Evolutionary conservation across 495 filamentous ascomycete genomes (phyloP).

Genomic region (Pyronema omphalodes): DNA sequence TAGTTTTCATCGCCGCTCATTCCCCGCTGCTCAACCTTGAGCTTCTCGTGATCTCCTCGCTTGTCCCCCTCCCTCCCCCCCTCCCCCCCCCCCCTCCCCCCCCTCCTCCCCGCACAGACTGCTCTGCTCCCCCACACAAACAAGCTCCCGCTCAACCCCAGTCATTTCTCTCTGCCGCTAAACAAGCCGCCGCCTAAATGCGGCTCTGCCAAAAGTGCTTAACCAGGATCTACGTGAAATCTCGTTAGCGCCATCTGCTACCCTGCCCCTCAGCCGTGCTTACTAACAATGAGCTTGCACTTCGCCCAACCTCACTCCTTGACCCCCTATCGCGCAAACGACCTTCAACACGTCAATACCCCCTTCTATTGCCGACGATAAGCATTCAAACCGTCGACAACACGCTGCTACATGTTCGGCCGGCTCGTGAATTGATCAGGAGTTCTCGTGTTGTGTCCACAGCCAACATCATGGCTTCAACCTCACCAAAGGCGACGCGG

Average conservation of each 20-base stretch:
- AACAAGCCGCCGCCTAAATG: too few relatives aligned
- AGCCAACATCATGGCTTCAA: conserved; percentile 1
- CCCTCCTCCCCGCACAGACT: too few relatives aligned
- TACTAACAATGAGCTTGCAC: not conserved
- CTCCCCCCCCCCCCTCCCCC: too few relatives aligned
- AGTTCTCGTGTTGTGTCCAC: not conserved
- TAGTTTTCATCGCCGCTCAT: too few relatives aligned
- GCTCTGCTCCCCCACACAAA: too few relatives aligned
- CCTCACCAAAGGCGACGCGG: conserved; percentile 3
- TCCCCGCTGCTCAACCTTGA: too few relatives aligned
- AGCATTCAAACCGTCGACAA: not conserved
- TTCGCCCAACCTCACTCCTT: conserved; percentile 2
- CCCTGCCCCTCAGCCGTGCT: conserved; percentile 3
- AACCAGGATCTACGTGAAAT: too few relatives aligned
- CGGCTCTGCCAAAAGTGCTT: too few relatives aligned
- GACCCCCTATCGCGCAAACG: conserved; percentile 1
- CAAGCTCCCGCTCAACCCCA: too few relatives aligned
- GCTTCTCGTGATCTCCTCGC: too few relatives aligned
- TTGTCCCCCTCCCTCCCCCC: too few relatives aligned
- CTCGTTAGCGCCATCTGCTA: conserved; percentile 4
- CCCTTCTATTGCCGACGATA: not conserved
- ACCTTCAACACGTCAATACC: not conserved
- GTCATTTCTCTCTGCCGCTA: too few relatives aligned
- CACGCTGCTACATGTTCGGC: not conserved
- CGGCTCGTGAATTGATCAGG: not conserved